Evolutionary conservation across 345 rosid species (phyloP).

Genomic region (Arabidopsis thaliana): DNA sequence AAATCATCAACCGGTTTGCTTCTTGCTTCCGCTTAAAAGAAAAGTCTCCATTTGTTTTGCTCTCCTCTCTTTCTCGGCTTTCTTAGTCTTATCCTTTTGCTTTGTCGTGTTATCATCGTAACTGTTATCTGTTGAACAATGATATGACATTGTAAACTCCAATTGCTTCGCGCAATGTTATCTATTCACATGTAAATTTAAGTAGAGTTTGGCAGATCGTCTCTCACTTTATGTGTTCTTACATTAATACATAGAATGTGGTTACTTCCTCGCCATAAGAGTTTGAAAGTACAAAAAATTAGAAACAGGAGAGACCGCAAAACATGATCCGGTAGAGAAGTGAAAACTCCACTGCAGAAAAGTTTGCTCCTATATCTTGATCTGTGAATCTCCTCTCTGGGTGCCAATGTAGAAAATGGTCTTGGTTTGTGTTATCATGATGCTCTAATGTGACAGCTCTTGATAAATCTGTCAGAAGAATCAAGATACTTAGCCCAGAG

Average conservation of each 20-base stretch:
- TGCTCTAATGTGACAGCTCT: constrained; percentile 72
- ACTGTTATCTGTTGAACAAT: constrained; percentile 56
- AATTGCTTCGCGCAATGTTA: constrained; percentile 39
- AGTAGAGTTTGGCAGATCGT: constrained; percentile 39
- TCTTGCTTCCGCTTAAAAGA: constrained; percentile 47
- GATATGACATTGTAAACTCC: constrained; percentile 43
- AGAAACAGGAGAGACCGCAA: constrained; percentile 31
- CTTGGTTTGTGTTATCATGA: constrained; percentile 48
- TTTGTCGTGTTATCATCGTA: constrained; percentile 40
- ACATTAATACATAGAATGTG: constrained; percentile 42
- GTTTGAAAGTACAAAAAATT: constrained; percentile 43
- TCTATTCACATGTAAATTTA: constrained; percentile 63
- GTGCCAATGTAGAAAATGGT: constrained; percentile 21
- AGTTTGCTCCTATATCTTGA: constrained; percentile 36
- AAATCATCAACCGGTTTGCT: constrained; percentile 48
- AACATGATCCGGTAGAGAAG: constrained; percentile 39
- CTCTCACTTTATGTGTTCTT: constrained; percentile 36
- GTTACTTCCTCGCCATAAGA: constrained; percentile 36
- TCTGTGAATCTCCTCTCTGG: constrained; percentile 44
- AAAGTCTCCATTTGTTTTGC: constrained; percentile 49
- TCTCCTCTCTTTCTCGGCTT: constrained; percentile 47
- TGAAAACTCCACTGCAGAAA: constrained; percentile 35
- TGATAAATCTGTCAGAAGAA: constrained; percentile 89
- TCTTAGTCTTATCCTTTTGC: constrained; percentile 47
- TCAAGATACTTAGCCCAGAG: constrained; percentile 84